Percentiles rank a stretch among this genome's conserved stretches.
Conservation (phyloP, 495 filamentous ascomycete genomes). For the Astrothelium subdiscretum region DNA sequence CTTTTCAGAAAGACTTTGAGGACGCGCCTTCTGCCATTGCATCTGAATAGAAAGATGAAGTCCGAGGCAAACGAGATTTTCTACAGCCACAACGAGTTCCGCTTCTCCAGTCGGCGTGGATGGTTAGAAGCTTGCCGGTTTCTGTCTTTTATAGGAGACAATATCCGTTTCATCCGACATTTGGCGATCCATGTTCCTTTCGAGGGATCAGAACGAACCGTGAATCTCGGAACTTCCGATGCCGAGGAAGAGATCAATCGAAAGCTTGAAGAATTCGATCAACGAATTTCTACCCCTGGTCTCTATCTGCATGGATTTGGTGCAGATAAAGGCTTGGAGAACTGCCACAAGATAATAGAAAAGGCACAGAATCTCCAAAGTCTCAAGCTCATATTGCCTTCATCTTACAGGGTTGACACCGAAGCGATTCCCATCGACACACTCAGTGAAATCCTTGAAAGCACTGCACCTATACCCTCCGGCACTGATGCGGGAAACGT, state of each 20-base stretch:
- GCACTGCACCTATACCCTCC: background rate
- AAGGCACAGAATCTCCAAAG: background rate
- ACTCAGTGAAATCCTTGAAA: background rate
- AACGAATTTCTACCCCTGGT: background rate
- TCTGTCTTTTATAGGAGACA: background rate
- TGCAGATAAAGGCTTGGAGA: no score
- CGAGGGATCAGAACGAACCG: background rate
- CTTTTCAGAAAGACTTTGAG: background rate
- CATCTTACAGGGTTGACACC: background rate
- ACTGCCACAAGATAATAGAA: background rate
- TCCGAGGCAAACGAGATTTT: background rate
- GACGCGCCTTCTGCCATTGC: background rate
- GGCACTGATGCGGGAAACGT: background rate
- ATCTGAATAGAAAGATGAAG: background rate
- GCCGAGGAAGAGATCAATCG: background rate
- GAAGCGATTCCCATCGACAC: background rate
- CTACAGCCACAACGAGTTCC: background rate
- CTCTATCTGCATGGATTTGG: background rate
- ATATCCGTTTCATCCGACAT: background rate
- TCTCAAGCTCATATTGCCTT: background rate
- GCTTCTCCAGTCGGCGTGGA: background rate
- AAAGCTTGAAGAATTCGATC: background rate
- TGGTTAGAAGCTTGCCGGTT: background rate
- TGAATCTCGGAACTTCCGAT: background rate
- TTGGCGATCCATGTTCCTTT: background rate